Evolutionary conservation across 345 rosid species (phyloP).

Genomic region (Mercurialis annua): DNA sequence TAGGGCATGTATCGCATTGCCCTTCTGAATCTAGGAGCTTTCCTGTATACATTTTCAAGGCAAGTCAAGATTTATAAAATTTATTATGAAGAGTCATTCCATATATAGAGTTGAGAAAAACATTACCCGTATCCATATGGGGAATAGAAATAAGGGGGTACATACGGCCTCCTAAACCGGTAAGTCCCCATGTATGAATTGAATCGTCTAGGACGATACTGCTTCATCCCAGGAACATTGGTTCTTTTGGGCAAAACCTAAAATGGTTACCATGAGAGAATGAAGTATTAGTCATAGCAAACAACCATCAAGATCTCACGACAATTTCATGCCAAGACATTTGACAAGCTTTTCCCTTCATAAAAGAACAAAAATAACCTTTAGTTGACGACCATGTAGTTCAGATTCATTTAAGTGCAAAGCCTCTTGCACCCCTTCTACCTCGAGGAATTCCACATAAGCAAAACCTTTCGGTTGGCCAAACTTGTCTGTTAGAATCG

Average conservation of each 20-base stretch:
- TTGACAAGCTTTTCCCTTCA: not conserved
- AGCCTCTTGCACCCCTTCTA: constrained; percentile 85
- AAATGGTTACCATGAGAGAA: not conserved
- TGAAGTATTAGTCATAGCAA: not conserved
- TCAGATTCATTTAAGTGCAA: constrained; percentile 81
- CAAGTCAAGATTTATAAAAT: not conserved
- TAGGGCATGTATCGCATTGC: constrained; percentile 91
- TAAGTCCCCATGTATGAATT: constrained; percentile 70
- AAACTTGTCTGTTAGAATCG: constrained; percentile 85
- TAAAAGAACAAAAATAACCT: constrained; percentile 37
- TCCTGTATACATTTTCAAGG: constrained; percentile 47
- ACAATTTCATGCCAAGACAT: not conserved
- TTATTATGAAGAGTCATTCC: not conserved
- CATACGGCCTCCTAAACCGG: constrained; percentile 68
- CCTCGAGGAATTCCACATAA: constrained; percentile 86
- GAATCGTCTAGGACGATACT: constrained; percentile 66
- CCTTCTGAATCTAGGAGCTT: constrained; percentile 83
- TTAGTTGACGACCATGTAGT: constrained; percentile 90
- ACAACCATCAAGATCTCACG: not conserved
- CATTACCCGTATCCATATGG: constrained; percentile 94
- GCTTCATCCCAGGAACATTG: constrained; percentile 95
- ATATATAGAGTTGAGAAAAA: not conserved
- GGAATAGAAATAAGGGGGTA: constrained; percentile 71
- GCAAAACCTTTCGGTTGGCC: constrained; percentile 99
- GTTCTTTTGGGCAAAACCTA: constrained; percentile 88